phyloP scores from a whole-genome alignment of 495 filamentous ascomycete genomes.

The Penicillium roqueforti region DNA sequence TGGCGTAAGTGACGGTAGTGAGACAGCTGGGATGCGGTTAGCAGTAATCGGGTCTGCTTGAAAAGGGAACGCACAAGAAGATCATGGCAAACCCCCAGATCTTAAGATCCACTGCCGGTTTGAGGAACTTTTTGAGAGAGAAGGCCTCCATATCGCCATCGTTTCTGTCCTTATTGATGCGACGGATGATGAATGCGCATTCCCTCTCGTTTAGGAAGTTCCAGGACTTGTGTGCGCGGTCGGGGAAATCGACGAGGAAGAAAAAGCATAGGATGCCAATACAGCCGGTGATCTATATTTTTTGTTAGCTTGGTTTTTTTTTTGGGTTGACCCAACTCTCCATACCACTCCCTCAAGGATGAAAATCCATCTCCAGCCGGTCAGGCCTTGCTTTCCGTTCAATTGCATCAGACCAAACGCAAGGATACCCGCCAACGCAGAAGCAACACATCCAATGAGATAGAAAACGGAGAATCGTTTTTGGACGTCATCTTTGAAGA shows the following conservation, averaged over 20 bases:
- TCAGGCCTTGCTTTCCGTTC: constrained; percentile 41
- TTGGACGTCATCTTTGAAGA: constrained; percentile 50
- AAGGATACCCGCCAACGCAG: constrained; percentile 58
- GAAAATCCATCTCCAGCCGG: constrained; percentile 64
- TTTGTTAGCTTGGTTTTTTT: constrained; percentile 5
- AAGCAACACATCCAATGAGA: constrained; percentile 58
- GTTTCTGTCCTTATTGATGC: constrained; percentile 55
- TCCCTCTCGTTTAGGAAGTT: constrained; percentile 48
- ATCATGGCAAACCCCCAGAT: constrained; percentile 60
- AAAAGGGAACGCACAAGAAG: constrained; percentile 42
- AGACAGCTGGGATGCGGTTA: constrained; percentile 31
- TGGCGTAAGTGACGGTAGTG: constrained; percentile 58
- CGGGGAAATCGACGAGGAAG: constrained; percentile 58
- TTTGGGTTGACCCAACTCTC: neutral
- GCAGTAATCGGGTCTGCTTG: neutral
- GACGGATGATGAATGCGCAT: constrained; percentile 52
- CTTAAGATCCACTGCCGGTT: constrained; percentile 49
- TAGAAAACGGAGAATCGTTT: constrained; percentile 64
- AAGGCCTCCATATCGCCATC: constrained; percentile 52
- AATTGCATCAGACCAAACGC: constrained; percentile 63
- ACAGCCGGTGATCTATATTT: constrained; percentile 34
- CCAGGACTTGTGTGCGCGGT: constrained; percentile 50
- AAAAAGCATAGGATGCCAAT: constrained; percentile 45
- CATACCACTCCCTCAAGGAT: constrained; percentile 54
- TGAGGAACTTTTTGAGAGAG: constrained; percentile 45